Conservation (phyloP, 2,329 filamentous ascomycete species). For the Rutstroemia sydowiana region DNA sequence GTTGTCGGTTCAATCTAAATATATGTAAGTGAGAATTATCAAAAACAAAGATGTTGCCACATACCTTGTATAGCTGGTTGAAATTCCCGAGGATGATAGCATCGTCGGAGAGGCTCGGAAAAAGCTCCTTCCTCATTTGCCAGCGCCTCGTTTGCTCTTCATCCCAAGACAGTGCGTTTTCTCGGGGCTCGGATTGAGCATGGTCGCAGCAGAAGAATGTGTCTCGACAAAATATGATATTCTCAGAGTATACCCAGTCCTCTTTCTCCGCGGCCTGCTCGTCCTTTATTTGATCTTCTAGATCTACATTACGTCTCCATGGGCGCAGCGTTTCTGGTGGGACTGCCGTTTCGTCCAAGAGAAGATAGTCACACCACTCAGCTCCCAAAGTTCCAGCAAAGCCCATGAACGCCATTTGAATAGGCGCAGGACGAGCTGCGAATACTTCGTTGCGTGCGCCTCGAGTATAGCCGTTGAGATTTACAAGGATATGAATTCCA, state of each 20-base stretch:
- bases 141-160: slow-evolving; percentile 76
- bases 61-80: slow-evolving; percentile 96
- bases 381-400: slow-evolving; percentile 93
- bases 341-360: slow-evolving; percentile 83
- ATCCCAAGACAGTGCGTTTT: slow-evolving; percentile 66
- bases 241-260: slow-evolving; percentile 93
- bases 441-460: slow-evolving; percentile 98
- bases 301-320: slow-evolving; percentile 63
- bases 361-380: slow-evolving; percentile 97
- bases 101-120: slow-evolving; percentile 74
- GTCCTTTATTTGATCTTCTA: slow-evolving; percentile 64
- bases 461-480: slow-evolving; percentile 95
- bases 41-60: slow-evolving; percentile 16
- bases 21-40: not conserved
- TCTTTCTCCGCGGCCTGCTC: slow-evolving; percentile 54
- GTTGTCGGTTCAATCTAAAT: slow-evolving; percentile 88
- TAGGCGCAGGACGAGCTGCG: slow-evolving; percentile 84
- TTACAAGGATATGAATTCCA: slow-evolving; percentile 88
- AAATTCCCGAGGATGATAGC: slow-evolving; percentile 93
- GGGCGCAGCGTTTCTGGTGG: slow-evolving; percentile 75
- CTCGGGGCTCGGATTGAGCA: slow-evolving; percentile 73
- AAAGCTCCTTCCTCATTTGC: slow-evolving; percentile 89
- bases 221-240: slow-evolving; percentile 87
- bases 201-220: slow-evolving; percentile 99
- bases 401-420: slow-evolving; percentile 99